phyloP scores from a whole-genome alignment of 768 basidiomycete species.

The Lactarius tabidus region DNA sequence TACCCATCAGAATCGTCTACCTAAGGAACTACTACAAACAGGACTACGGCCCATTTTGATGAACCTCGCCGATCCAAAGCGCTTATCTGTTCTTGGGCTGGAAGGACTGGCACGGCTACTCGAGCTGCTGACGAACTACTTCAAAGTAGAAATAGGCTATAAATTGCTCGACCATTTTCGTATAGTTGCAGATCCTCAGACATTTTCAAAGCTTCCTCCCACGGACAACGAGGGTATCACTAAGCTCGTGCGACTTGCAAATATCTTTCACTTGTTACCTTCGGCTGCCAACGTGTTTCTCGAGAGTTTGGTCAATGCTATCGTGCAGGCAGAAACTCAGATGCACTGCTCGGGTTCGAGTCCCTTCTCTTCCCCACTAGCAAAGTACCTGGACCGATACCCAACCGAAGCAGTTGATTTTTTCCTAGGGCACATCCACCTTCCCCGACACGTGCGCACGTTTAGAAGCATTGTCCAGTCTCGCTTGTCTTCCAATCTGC shows the following conservation, averaged over 20 bases:
- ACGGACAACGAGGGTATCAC: constrained; percentile 88
- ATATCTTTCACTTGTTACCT: constrained; percentile 95
- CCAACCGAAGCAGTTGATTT: constrained; percentile 80
- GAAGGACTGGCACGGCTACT: constrained; percentile 93
- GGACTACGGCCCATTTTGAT: constrained; percentile 95
- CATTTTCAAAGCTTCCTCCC: constrained; percentile 73
- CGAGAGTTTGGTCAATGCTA: constrained; percentile 76
- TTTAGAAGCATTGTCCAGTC: constrained; percentile 79
- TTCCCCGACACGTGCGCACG: constrained; percentile 77
- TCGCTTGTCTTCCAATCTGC: constrained; percentile 68
- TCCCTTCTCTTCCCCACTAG: constrained; percentile 91
- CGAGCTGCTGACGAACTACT: constrained; percentile 95
- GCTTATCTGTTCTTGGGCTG: constrained; percentile 84
- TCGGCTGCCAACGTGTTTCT: constrained; percentile 91
- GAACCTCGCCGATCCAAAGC: constrained; percentile 95
- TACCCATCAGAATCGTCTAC: constrained; percentile 83
- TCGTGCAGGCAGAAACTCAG: constrained; percentile 88
- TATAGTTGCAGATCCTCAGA: constrained; percentile 84
- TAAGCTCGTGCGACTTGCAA: constrained; percentile 90
- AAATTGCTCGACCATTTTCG: constrained; percentile 97
- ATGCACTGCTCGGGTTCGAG: constrained; percentile 87
- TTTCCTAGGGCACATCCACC: constrained; percentile 74
- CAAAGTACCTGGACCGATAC: constrained; percentile 88
- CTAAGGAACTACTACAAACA: constrained; percentile 92
- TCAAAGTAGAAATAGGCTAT: constrained; percentile 98